Conservation (phyloP, 2,329 filamentous ascomycete species). For the Trichophaea hybrida region DNA sequence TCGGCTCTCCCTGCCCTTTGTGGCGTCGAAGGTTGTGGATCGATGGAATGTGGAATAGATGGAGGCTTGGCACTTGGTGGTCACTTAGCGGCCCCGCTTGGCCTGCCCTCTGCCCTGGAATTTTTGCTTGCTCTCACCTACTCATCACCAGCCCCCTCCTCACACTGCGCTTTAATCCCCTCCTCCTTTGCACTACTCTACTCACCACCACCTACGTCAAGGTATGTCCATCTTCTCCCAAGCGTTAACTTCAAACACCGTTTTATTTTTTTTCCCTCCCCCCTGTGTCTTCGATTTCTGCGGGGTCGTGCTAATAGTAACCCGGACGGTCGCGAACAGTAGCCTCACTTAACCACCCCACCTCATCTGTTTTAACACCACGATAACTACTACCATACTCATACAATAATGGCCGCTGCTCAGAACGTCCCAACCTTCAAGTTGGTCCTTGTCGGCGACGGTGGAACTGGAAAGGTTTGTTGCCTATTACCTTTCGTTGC, state of each 20-base stretch:
- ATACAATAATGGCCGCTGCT: constrained; percentile 1
- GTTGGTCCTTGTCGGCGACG: constrained; percentile 98
- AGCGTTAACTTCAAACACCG: not conserved
- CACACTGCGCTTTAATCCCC: not conserved
- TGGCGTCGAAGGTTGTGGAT: not conserved
- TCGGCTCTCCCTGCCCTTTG: not conserved
- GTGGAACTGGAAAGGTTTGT: constrained; percentile 96
- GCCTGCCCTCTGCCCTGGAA: not conserved
- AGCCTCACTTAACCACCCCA: not conserved
- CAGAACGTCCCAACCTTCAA: constrained; percentile 52
- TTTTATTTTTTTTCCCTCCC: not conserved
- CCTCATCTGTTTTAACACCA: not conserved
- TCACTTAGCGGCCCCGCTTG: not conserved
- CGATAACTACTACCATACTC: not conserved
- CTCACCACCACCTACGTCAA: not conserved
- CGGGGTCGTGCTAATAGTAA: not conserved
- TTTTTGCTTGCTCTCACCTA: not conserved
- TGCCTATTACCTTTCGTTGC: constrained; percentile 20
- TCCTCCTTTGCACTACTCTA: not conserved
- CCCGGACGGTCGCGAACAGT: not conserved
- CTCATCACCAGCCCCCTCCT: not conserved
- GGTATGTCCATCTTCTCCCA: not conserved
- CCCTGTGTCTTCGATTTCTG: not conserved
- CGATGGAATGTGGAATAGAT: not conserved
- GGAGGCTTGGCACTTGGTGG: not conserved